Percentiles rank a stretch among this genome's conserved stretches.
Conservation (phyloP, 2,329 filamentous ascomycete genomes). For the Ceratocystis papillata region DNA sequence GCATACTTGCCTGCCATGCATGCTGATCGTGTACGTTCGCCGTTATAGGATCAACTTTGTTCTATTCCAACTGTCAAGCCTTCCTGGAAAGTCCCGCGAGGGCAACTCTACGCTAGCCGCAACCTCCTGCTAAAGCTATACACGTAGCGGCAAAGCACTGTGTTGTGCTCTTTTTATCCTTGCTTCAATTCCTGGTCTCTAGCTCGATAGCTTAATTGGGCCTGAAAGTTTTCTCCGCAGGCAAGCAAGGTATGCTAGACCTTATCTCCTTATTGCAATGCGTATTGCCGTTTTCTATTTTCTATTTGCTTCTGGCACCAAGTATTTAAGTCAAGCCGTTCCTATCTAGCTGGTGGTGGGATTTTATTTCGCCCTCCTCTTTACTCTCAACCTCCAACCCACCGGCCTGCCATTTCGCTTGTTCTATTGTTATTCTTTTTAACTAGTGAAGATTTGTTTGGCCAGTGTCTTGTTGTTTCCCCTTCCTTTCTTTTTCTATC, state of each 20-base stretch:
- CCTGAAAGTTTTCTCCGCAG: not conserved
- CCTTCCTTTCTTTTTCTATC: too few relatives aligned
- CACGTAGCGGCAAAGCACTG: not conserved
- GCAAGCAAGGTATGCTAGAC: not conserved
- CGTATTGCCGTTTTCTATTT: not conserved
- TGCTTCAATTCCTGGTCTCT: not conserved
- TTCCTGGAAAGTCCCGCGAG: not conserved
- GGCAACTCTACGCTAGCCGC: not conserved
- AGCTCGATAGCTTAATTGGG: not conserved
- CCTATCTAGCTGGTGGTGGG: not conserved
- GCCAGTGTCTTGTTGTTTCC: slow-evolving; percentile 1
- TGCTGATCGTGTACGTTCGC: too few relatives aligned
- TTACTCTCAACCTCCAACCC: not conserved
- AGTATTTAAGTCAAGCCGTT: not conserved
- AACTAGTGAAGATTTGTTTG: not conserved
- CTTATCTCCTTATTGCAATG: too few relatives aligned
- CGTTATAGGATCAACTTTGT: not conserved
- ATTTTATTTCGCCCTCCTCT: too few relatives aligned
- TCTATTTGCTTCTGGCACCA: too few relatives aligned
- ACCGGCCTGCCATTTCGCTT: slow-evolving; percentile 3
- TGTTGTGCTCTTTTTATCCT: not conserved
- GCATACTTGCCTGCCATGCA: too few relatives aligned
- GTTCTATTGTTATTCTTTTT: not conserved
- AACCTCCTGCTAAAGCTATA: not conserved
- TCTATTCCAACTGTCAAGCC: slow-evolving; percentile 2